phyloP scores from a whole-genome alignment of 2,329 filamentous ascomycete genomes.

The Cladophialophora chaetospira region DNA sequence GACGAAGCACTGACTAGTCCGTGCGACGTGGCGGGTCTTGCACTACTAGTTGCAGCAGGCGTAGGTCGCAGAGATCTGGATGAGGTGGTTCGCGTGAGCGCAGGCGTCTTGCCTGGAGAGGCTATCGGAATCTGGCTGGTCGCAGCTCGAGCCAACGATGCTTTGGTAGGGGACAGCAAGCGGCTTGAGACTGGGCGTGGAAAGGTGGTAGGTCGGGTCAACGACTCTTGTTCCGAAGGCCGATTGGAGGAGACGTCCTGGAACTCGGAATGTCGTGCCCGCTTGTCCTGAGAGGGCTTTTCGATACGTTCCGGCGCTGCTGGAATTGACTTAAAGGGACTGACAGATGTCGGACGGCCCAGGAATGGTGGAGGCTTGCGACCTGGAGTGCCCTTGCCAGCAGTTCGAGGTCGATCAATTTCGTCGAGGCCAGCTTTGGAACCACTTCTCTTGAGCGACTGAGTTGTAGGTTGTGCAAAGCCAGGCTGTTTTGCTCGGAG shows the following conservation, averaged over 20 bases:
- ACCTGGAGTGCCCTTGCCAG: slow-evolving; percentile 44
- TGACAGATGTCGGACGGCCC: slow-evolving; percentile 29
- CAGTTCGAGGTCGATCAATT: slow-evolving; percentile 42
- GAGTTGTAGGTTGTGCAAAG: slow-evolving; percentile 43
- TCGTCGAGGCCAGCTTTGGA: slow-evolving; percentile 69
- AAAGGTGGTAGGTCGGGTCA: slow-evolving; percentile 38
- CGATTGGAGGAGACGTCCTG: slow-evolving; percentile 71
- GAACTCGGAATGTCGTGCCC: slow-evolving; percentile 65
- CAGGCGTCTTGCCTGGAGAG: slow-evolving; percentile 50
- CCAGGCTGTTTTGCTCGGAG: slow-evolving; percentile 55
- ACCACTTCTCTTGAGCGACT: slow-evolving; percentile 54
- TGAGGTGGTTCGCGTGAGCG: slow-evolving; percentile 51
- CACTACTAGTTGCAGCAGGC: slow-evolving; percentile 34
- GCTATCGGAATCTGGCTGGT: slow-evolving; percentile 58
- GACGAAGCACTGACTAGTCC: background rate
- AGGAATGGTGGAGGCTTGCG: slow-evolving; percentile 37
- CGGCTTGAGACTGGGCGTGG: slow-evolving; percentile 55
- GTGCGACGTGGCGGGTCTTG: slow-evolving; percentile 35
- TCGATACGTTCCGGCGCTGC: slow-evolving; percentile 35
- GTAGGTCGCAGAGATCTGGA: slow-evolving; percentile 57
- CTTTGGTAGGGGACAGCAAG: slow-evolving; percentile 76
- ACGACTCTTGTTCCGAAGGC: slow-evolving; percentile 18
- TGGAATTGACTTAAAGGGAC: slow-evolving; percentile 37
- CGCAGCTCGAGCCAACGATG: slow-evolving; percentile 65
- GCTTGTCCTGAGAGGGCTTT: slow-evolving; percentile 61